Evolutionary conservation across 1,284 basidiomycete species (phyloP), one percentile per base, ranked within the genome.

Genomic region (Ceratobasidium sp.): DNA sequence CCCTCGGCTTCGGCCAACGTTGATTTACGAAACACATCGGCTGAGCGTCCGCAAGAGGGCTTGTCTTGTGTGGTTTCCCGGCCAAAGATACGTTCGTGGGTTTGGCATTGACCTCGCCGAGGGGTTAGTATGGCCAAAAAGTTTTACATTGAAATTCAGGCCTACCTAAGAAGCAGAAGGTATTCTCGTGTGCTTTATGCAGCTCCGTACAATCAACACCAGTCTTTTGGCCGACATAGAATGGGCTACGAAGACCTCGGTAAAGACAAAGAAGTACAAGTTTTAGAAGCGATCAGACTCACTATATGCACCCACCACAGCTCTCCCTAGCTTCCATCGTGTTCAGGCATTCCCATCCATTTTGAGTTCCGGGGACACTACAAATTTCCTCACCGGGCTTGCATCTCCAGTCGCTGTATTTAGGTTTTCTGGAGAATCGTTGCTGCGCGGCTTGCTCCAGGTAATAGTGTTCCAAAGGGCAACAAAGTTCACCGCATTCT

Each of bases 281-380:
- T 5, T n/a, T 51, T 51, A n/a, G 26, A 58, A n/a, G n/a, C 23
- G 12, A n/a, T 12, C 5, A 68, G 28, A 46, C 68, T 70, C 49
- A 70, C 68, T 55, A 70, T 33, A n/a, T 33, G n/a, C 68, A 70
- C 18, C 68, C 68, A 70, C 68, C 68, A 20, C 68, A 70, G n/a
- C 68, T 70, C 33, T 70, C 68, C 26, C 33, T 33, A 40, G 46
- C 51, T 18, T 70, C 51, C 23, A 28, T 53, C 3, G 55, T 51
- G n/a, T 70, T 56, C 33, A 70, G 53, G n/a, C 68, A 70, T 33
- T 70, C 68, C 68, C 68, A 70, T 55, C n/a, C 68, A 33, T 55
- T 53, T 20, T 49, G 51, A 12, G 49, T 46, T 39, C 46, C 49
- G 13, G 55, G 55, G n/a, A 67, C 64, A 12, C 68, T 28, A 70